Evolutionary conservation across 1,139 yeast species (phyloP).

Genomic region (Hanseniaspora gamundiae): DNA sequence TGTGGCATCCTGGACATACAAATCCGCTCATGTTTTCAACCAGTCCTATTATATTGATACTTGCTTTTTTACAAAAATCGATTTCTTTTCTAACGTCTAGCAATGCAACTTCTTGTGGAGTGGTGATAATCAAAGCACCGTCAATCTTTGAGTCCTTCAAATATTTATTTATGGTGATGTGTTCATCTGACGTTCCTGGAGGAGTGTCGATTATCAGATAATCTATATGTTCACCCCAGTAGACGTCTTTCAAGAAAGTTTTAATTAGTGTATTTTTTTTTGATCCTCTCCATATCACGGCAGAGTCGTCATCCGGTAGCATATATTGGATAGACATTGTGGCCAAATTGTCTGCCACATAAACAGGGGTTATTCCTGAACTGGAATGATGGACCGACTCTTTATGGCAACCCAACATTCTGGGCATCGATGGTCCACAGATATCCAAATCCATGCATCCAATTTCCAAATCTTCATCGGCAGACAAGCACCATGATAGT

Average conservation of each 20-base stretch:
- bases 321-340: slow-evolving; percentile 92
- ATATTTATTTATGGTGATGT: slow-evolving; percentile 76
- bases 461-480: slow-evolving; percentile 74
- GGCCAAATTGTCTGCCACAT: slow-evolving; percentile 88
- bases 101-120: slow-evolving; percentile 95
- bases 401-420: slow-evolving; percentile 86
- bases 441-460: slow-evolving; percentile 97
- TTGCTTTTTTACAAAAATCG: slow-evolving; percentile 87
- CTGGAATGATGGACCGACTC: slow-evolving; percentile 82
- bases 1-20: slow-evolving; percentile 90
- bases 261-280: slow-evolving; percentile 89
- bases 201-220: slow-evolving; percentile 92
- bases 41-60: slow-evolving; percentile 70
- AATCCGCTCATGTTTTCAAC: slow-evolving; percentile 98
- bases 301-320: slow-evolving; percentile 89
- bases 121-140: slow-evolving; percentile 90
- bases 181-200: slow-evolving; percentile 98
- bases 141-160: slow-evolving; percentile 86
- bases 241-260: slow-evolving; percentile 87
- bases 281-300: slow-evolving; percentile 94
- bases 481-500: slow-evolving; percentile 92
- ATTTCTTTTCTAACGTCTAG: slow-evolving; percentile 93
- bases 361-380: slow-evolving; percentile 94
- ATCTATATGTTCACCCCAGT: slow-evolving; percentile 82
- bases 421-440: slow-evolving; percentile 94